Base-by-base conservation (phyloP, 352 stramenopile genomes). In the Lagenidium sp. region DNA sequence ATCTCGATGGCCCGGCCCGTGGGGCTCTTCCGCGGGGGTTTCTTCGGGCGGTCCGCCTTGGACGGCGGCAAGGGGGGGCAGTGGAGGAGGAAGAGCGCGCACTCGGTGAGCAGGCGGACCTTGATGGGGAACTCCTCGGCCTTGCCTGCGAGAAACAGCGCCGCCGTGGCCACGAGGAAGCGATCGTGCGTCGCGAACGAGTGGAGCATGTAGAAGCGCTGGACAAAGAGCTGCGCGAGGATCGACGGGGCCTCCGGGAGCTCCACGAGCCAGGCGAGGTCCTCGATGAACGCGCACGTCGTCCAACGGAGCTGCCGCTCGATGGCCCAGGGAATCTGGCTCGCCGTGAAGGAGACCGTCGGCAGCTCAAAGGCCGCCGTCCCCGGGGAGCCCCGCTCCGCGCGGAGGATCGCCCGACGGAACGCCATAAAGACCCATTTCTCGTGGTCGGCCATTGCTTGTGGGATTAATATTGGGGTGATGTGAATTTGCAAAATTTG, bases 181-280 rank as follows among this genome's bases (percentile, higher is more conserved):
- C 79, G 79, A 45, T 91, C 79, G 53, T 91, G 79, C 13, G 63
- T 63, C n/a, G 57, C 48, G 43, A 91, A 87, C 29, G 79, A 76
- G 49, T 91, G 79, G 42, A 87, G 34, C 66, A 76, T 71, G 54
- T 82, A 91, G 60, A 91, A 91, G 4, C 69, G 53, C 50, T 91
- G 77, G 16, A 86, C 60, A 43, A 76, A 85, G 23, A 85, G 59
- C 50, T 86, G 71, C 8, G 75, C 79, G 0, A 73, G 49, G 6
- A 85, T 43, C 13, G 53, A 62, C 7, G 76, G 71, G 6, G 71
- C 63, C 15, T 65, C 60, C 10, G 79, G 79, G 34, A 91, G 73
- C 41, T 76, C 69, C 37, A 87, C 36, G 12, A 84, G 57, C 35
- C 58, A 47, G 16, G 63, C 68, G 44, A 91, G 57, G 45, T 91